Percentiles rank a stretch among this genome's conserved stretches.
phyloP scores from a whole-genome alignment of 164 flowering plant species.

The Liquidambar formosana region DNA sequence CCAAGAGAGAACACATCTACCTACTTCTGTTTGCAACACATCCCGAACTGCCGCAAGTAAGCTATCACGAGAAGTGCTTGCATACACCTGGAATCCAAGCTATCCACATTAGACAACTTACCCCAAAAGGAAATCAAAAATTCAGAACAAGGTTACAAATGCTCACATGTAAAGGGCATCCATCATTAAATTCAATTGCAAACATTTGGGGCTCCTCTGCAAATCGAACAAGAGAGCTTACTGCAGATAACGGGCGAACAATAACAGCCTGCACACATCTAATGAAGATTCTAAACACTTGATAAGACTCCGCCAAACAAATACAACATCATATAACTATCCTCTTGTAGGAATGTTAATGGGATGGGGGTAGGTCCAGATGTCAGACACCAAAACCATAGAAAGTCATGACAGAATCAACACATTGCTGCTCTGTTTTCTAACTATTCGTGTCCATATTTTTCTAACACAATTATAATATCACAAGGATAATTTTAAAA shows the following conservation, averaged over 20 bases:
- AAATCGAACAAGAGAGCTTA: conserved; percentile 89
- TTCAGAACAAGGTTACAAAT: not conserved
- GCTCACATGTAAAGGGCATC: conserved; percentile 94
- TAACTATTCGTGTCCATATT: too few species aligned
- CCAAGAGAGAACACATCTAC: conserved; percentile 48
- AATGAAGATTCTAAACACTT: conserved; percentile 35
- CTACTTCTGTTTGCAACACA: conserved; percentile 92
- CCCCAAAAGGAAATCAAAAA: not conserved
- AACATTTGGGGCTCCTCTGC: conserved; percentile 99
- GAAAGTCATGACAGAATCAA: too few species aligned
- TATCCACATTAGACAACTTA: conserved; percentile 22
- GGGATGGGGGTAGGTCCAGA: too few species aligned
- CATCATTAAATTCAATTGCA: conserved; percentile 95
- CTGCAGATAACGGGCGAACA: conserved; percentile 88
- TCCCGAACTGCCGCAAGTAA: conserved; percentile 95
- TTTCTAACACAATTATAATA: too few species aligned
- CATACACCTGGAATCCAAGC: conserved; percentile 69
- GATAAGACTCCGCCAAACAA: conserved; percentile 5
- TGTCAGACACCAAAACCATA: too few species aligned
- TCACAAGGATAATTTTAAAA: too few species aligned
- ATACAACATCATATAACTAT: not conserved
- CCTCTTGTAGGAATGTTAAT: not conserved
- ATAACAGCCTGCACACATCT: conserved; percentile 83
- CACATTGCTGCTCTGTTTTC: too few species aligned
- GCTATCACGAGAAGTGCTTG: conserved; percentile 96